Conservation (phyloP, 2,329 filamentous ascomycete genomes). For the Dothideomycetes sp. region DNA sequence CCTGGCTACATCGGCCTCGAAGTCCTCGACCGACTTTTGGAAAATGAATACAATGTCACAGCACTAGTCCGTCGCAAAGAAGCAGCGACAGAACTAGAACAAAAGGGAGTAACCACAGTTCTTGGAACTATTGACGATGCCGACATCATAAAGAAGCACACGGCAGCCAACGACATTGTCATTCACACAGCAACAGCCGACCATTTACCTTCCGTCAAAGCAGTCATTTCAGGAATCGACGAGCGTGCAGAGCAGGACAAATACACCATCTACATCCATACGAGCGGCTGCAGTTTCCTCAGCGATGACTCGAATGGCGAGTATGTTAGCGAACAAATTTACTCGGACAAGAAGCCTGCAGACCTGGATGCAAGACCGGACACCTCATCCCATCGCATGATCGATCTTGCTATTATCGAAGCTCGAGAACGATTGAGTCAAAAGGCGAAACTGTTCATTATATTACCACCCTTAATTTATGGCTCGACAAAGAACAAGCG, state of each 20-base stretch:
- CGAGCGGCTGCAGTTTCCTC: slow-evolving; percentile 36
- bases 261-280: slow-evolving; percentile 41
- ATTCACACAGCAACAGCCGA: slow-evolving; percentile 44
- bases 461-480: slow-evolving; percentile 41
- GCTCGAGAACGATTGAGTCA: slow-evolving; percentile 29
- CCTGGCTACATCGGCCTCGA: slow-evolving; percentile 42
- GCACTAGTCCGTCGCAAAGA: slow-evolving; percentile 34
- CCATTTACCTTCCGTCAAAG: slow-evolving; percentile 37
- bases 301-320: slow-evolving; percentile 30
- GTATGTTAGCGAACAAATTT: slow-evolving; percentile 32
- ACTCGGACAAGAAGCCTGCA: slow-evolving; percentile 32
- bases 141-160: slow-evolving; percentile 31
- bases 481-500: slow-evolving; percentile 33
- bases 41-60: slow-evolving; percentile 35
- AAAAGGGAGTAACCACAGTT: slow-evolving; percentile 31
- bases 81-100: slow-evolving; percentile 29
- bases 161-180: slow-evolving; percentile 33
- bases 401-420: slow-evolving; percentile 38
- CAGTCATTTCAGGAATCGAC: slow-evolving; percentile 37
- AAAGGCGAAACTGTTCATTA: slow-evolving; percentile 38
- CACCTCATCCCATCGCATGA: slow-evolving; percentile 35
- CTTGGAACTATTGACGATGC: slow-evolving; percentile 35
- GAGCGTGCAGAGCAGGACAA: slow-evolving; percentile 30
- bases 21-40: slow-evolving; percentile 36
- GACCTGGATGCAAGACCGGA: slow-evolving; percentile 36